phyloP scores from a whole-genome alignment of 2,329 filamentous ascomycete species.

The Cryphonectria nitschkei region DNA sequence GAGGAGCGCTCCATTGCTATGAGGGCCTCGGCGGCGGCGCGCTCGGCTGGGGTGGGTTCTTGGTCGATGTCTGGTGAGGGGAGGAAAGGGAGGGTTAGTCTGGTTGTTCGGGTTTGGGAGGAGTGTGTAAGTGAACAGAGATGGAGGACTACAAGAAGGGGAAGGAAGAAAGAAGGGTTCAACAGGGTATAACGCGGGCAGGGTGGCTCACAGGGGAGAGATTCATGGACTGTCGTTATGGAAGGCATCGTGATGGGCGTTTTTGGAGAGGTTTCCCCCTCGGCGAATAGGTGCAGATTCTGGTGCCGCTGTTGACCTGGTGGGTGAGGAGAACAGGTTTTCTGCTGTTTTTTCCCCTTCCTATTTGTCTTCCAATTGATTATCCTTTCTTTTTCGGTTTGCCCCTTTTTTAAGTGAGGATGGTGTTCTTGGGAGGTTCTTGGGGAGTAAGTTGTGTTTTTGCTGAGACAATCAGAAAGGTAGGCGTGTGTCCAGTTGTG shows the following conservation, averaged over 20 bases:
- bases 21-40: constrained; percentile 69
- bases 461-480: background rate
- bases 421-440: background rate
- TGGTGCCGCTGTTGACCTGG: background rate
- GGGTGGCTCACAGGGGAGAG: constrained; percentile 70
- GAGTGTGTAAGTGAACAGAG: background rate
- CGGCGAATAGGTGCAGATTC: background rate
- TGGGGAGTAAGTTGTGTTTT: background rate
- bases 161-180: constrained; percentile 8
- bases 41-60: constrained; percentile 65
- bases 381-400: background rate
- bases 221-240: constrained; percentile 73
- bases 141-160: background rate
- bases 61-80: constrained; percentile 73
- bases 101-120: background rate
- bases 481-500: background rate
- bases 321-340: background rate
- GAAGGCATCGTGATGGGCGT: constrained; percentile 59
- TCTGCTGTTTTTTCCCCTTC: background rate
- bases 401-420: background rate
- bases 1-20: constrained; percentile 67
- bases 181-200: constrained; percentile 21
- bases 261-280: background rate
- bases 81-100: constrained; percentile 25
- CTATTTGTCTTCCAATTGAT: background rate